phyloP scores from a whole-genome alignment of 371 early-diverging fungal species.

The Mortierella sp. region DNA sequence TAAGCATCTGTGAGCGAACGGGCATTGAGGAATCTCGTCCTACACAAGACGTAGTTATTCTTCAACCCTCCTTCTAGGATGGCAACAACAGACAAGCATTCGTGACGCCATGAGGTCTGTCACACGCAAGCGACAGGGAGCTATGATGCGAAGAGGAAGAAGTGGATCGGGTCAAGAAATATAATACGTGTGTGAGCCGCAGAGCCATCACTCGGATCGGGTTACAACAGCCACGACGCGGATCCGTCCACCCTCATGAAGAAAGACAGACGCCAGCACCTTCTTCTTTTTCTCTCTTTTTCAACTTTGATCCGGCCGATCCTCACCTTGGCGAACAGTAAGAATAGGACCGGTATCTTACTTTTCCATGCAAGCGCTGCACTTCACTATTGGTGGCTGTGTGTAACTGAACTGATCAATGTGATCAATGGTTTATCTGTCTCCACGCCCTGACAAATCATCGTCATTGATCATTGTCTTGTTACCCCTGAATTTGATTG shows the following conservation, averaged over 20 bases:
- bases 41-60: background rate
- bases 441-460: background rate
- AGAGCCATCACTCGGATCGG: conserved; percentile 1
- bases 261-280: background rate
- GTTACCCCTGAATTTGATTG: conserved; percentile 4
- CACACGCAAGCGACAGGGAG: background rate
- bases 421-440: background rate
- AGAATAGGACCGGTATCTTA: background rate
- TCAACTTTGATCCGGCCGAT: background rate
- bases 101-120: background rate
- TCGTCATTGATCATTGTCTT: background rate
- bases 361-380: background rate
- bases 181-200: background rate
- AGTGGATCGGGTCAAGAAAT: background rate
- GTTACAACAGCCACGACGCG: background rate
- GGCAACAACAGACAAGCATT: background rate
- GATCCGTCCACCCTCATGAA: background rate
- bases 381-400: background rate
- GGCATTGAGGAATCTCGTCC: background rate
- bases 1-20: background rate
- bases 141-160: background rate
- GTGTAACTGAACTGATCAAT: background rate
- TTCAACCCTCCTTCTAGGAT: background rate
- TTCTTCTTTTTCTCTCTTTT: background rate
- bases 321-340: background rate